Percentiles rank a stretch among this genome's conserved stretches.
phyloP scores from a whole-genome alignment of 1,284 basidiomycete species.

The Heimioporus punctisporus region DNA sequence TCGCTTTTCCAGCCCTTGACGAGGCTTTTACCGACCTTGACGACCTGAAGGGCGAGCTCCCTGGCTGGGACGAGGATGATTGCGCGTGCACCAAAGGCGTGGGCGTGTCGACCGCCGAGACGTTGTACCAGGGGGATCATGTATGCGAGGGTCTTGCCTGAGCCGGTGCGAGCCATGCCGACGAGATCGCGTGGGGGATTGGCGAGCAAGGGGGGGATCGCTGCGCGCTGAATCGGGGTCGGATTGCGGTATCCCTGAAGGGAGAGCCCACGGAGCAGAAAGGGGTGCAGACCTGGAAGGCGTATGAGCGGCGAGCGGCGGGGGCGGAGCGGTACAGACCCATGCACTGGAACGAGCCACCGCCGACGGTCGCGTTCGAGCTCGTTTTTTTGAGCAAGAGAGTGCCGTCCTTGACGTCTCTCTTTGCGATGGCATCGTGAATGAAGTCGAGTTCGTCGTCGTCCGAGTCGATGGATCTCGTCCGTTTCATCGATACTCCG shows the following conservation, averaged over 20 bases:
- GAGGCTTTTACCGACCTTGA: slow-evolving; percentile 95
- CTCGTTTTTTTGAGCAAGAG: slow-evolving; percentile 72
- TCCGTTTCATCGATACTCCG: slow-evolving; percentile 38
- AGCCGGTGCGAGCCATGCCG: slow-evolving; percentile 98
- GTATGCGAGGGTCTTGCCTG: slow-evolving; percentile 98
- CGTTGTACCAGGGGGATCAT: slow-evolving; percentile 92
- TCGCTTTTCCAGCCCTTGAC: slow-evolving; percentile 74
- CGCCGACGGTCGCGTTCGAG: slow-evolving; percentile 74
- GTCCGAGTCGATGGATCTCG: slow-evolving; percentile 23
- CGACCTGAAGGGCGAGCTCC: slow-evolving; percentile 93
- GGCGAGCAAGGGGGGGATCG: slow-evolving; percentile 86
- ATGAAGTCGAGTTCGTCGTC: slow-evolving; percentile 59
- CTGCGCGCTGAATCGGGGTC: slow-evolving; percentile 94
- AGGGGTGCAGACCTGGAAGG: slow-evolving; percentile 78
- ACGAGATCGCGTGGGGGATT: slow-evolving; percentile 94
- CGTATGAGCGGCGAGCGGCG: slow-evolving; percentile 1
- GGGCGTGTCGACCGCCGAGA: slow-evolving; percentile 81
- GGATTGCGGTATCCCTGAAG: slow-evolving; percentile 96
- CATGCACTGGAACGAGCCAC: slow-evolving; percentile 90
- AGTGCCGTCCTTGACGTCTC: slow-evolving; percentile 71
- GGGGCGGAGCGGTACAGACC: slow-evolving; percentile 46
- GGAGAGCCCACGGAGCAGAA: slow-evolving; percentile 83
- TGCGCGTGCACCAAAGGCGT: slow-evolving; percentile 84
- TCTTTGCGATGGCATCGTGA: slow-evolving; percentile 61
- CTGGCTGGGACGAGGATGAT: slow-evolving; percentile 92